A percentile compares a stretch with the other conserved stretches of the same genome.
Conservation (phyloP, 306 rosid species). For the Arachis hypogaea region DNA sequence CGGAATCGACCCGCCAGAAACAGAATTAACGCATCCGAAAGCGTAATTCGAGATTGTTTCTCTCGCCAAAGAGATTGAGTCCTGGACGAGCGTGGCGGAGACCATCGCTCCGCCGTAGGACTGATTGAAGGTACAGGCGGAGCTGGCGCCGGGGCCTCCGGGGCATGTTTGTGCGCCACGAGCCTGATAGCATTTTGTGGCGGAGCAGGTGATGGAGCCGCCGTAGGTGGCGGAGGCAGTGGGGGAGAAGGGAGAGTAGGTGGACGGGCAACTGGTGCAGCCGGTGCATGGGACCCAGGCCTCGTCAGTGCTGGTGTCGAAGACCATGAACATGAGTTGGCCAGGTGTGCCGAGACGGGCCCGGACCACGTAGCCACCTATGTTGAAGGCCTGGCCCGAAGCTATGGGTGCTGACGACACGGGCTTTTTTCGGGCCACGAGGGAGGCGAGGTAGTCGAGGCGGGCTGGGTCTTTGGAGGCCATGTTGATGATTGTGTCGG, state of each 20-base stretch:
- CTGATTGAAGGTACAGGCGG: slow-evolving; percentile 61
- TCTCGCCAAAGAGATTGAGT: slow-evolving; percentile 45
- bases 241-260: slow-evolving; percentile 49
- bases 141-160: slow-evolving; percentile 15
- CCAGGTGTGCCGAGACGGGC: slow-evolving; percentile 62
- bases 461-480: slow-evolving; percentile 69
- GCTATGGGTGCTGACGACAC: slow-evolving; percentile 14
- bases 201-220: slow-evolving; percentile 50
- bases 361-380: slow-evolving; percentile 59
- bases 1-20: slow-evolving; percentile 54
- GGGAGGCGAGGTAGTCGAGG: slow-evolving; percentile 54
- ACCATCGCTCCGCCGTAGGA: slow-evolving; percentile 68
- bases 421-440: background rate
- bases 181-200: slow-evolving; percentile 49
- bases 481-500: slow-evolving; percentile 56
- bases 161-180: slow-evolving; percentile 60
- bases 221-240: slow-evolving; percentile 47
- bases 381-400: background rate
- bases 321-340: slow-evolving; percentile 64
- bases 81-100: slow-evolving; percentile 64
- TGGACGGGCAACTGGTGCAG: slow-evolving; percentile 42
- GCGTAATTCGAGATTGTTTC: slow-evolving; percentile 47
- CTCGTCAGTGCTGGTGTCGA: slow-evolving; percentile 41
- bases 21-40: slow-evolving; percentile 57
- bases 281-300: slow-evolving; percentile 72